These are phyloP conservation scores for Hyaloscypha variabilis DNA, from an alignment of 495 filamentous ascomycete species.

Conservation along the genomic window DNA sequence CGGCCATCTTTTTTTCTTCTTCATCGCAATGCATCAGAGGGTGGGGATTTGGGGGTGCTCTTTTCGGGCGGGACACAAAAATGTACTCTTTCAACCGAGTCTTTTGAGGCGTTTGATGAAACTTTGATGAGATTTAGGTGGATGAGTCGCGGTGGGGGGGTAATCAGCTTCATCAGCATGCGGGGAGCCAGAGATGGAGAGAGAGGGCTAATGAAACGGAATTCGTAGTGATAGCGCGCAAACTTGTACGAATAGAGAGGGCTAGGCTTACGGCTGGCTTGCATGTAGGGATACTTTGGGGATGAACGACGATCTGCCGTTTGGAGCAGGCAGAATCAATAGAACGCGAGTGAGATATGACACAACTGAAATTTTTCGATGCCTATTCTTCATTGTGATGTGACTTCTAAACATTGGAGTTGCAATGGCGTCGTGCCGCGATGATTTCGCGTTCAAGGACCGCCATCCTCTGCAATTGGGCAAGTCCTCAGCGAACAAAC, in stretches of 20 bases:
- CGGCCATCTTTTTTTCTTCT: constrained; percentile 12
- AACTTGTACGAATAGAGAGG: constrained; percentile 23
- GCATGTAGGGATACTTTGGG: constrained; percentile 10
- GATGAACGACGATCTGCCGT: neutral
- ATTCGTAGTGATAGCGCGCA: neutral
- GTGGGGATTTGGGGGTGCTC: constrained; percentile 11
- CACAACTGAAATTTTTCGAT: constrained; percentile 1
- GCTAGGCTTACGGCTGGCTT: neutral
- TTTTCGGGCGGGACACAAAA: constrained; percentile 19
- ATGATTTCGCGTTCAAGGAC: too few species aligned
- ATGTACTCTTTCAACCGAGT: constrained; percentile 36
- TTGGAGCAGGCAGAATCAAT: constrained; percentile 1
- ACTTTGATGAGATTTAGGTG: neutral
- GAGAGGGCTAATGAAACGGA: constrained; percentile 5
- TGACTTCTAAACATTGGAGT: neutral
- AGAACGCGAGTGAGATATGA: constrained; percentile 7
- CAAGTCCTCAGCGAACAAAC: too few species aligned
- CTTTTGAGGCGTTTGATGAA: constrained; percentile 24
- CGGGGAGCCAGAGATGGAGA: neutral
- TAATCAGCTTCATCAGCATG: constrained; percentile 27
- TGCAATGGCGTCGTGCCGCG: too few species aligned
- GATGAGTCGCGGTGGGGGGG: neutral
- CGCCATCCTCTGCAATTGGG: too few species aligned
- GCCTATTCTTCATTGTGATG: neutral
- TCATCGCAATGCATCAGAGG: constrained; percentile 26